Evolutionary conservation across 306 rosid species (phyloP), one percentile per base, ranked within the genome.

Genomic region (Alnus glutinosa): DNA sequence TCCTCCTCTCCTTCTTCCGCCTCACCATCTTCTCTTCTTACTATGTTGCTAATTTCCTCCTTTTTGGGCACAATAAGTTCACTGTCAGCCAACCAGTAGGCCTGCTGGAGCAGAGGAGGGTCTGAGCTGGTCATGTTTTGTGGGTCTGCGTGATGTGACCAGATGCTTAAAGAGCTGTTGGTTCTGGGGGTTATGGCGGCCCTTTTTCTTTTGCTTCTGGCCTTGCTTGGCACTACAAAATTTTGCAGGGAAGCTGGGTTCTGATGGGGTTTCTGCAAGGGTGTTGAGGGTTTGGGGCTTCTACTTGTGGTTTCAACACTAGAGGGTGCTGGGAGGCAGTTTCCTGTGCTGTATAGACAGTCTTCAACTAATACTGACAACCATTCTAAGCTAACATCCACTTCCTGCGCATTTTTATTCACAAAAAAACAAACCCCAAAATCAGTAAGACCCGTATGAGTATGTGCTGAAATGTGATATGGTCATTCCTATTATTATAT

Each of bases 171-270:
- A 48, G 90, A 86, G 86, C 77, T 69, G 4, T 78, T 81, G 42
- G 66, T 67, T 83, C 82, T 87, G 1, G 84, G 78, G 2, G 90
- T 85, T 77, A 86, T 55, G 16, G 87, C 55, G 19, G 81, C 88
- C 46, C 91, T 88, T 47, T 83, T 89, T 77, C 97, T 89, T 66
- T 92, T 92, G 90, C 97, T 92, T 69, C 97, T 92, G 5, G 92
- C 94, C 75, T 89, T 92, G 5, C 97, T 81, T 2, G 92, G 92
- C 34, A 91, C 90, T 13, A 80, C 50, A 59, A 83, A 81, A 51
- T 76, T 83, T 16, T 82, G 84, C 73, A 84, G 79, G 23, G 87
- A 55, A 39, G 81, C 52, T 72, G 82, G 77, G 68, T 44, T 84
- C 58, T 75, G 44, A 70, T 66, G 62, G 11, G 78, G 15, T 47